Base-by-base conservation (phyloP, 2,329 filamentous ascomycete genomes). In the Paraconiothyrium sp. region DNA sequence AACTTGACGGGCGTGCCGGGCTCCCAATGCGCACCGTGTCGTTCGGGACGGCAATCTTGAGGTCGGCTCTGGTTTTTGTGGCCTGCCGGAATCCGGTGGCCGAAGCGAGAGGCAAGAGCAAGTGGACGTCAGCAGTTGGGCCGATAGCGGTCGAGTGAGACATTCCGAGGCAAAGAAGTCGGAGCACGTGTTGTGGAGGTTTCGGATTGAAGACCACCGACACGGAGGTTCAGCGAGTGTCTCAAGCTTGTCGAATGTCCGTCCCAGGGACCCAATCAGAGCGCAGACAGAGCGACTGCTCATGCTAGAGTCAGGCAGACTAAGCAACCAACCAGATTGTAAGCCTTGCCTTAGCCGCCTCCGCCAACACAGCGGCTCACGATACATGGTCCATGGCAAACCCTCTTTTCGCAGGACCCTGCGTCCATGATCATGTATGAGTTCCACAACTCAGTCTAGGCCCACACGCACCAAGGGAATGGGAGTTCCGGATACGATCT, bases 61-160 rank as follows among this genome's bases (percentile, higher is more conserved):
- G 16, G 55, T 50, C 55, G 55, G 39, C 34, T 50, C 41, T 22
- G 46, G 22, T 14, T 50, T 50, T 41, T 37, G 46, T 41, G 47
- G 46, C 55, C 43, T 57, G 54, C 43, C 41, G 41, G 16, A 47
- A 37, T 56, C 43, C 41, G 54, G 43, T 30, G 10, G 30, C 20
- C 14, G 43, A 47, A 55, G 39, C 22, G 16, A 47, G 30, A 47
- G 16, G 41, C 32, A 22, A 37, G 41, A 20, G 50, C 52, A 48
- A 24, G n/a, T 47, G n/a, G 20, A 37, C 11, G 30, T 37, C 43
- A 37, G 54, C 54, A 37, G 13, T 37, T 22, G 35, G 10, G 27
- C 54, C 54, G 54, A 56, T 47, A 47, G 32, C 54, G 54, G 54
- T 47, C 43, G 30, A 47, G 41, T 56, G 54, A 39, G 30, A 56